Evolutionary conservation across 2,329 filamentous ascomycete species (phyloP).

Genomic region (Penicillium sp.): DNA sequence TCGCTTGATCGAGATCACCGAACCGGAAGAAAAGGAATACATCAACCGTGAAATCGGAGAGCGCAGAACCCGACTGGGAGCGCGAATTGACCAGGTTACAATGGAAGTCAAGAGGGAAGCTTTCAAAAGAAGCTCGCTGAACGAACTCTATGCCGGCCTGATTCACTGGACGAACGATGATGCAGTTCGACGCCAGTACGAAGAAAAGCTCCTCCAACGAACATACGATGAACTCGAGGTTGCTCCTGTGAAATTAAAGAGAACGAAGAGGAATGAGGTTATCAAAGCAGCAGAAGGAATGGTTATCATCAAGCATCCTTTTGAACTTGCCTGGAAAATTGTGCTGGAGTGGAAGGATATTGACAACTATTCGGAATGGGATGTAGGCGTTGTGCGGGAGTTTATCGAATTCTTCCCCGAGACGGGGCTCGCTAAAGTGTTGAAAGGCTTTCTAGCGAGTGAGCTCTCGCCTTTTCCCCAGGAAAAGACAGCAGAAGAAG

Average conservation of each 20-base stretch:
- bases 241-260: slow-evolving; percentile 67
- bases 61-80: slow-evolving; percentile 81
- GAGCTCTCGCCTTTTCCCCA: slow-evolving; percentile 77
- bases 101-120: slow-evolving; percentile 85
- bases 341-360: slow-evolving; percentile 85
- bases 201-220: slow-evolving; percentile 84
- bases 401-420: slow-evolving; percentile 84
- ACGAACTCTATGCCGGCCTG: slow-evolving; percentile 74
- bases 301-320: slow-evolving; percentile 94
- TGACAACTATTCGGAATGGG: slow-evolving; percentile 72
- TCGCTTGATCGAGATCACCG: slow-evolving; percentile 77
- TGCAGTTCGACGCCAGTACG: slow-evolving; percentile 76
- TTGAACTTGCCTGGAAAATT: slow-evolving; percentile 86
- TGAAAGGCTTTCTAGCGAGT: slow-evolving; percentile 80
- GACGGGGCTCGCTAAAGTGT: slow-evolving; percentile 75
- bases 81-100: slow-evolving; percentile 79
- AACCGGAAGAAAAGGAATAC: slow-evolving; percentile 80
- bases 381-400: slow-evolving; percentile 72
- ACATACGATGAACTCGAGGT: slow-evolving; percentile 76
- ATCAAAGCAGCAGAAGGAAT: slow-evolving; percentile 81
- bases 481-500: slow-evolving; percentile 54
- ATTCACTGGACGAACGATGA: slow-evolving; percentile 92
- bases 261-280: slow-evolving; percentile 69
- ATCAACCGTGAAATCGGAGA: slow-evolving; percentile 91
- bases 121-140: slow-evolving; percentile 72